These are phyloP conservation scores for Canavalia ensiformis DNA, from an alignment of 306 rosid species.

Conservation along the genomic window DNA sequence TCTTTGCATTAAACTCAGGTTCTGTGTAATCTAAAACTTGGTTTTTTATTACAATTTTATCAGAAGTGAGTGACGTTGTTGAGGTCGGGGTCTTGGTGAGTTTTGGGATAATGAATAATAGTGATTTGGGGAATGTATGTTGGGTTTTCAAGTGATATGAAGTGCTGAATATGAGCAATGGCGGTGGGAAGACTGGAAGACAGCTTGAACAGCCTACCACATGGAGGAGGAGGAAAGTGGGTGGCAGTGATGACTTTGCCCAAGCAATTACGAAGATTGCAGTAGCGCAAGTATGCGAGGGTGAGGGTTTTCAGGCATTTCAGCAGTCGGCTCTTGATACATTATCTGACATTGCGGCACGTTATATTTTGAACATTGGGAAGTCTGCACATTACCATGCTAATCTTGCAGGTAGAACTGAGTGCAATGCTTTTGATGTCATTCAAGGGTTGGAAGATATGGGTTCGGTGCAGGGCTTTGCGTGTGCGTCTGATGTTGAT, in stretches of 20 bases:
- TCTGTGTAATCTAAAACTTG: conserved; percentile 16
- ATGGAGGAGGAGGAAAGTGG: conserved; percentile 56
- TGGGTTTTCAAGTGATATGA: conserved; percentile 69
- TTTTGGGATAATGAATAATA: conserved; percentile 46
- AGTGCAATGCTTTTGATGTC: conserved; percentile 72
- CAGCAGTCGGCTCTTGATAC: conserved; percentile 80
- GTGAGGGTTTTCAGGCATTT: conserved; percentile 80
- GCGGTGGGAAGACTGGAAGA: conserved; percentile 84
- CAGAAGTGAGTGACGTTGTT: conserved; percentile 48
- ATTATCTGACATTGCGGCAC: conserved; percentile 63
- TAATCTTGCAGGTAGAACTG: conserved; percentile 76
- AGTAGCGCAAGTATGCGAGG: conserved; percentile 78
- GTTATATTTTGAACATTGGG: conserved; percentile 67
- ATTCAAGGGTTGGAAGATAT: conserved; percentile 85
- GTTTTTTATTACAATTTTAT: conserved; percentile 5
- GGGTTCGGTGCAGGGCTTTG: conserved; percentile 73
- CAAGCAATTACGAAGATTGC: conserved; percentile 63
- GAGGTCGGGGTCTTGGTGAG: conserved; percentile 34
- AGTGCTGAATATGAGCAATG: conserved; percentile 94
- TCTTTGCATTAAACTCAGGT: conserved; percentile 34
- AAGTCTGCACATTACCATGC: conserved; percentile 70
- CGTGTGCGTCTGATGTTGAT: conserved; percentile 75
- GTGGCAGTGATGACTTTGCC: conserved; percentile 74
- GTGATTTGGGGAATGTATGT: conserved; percentile 51
- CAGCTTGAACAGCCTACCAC: conserved; percentile 64